Conservation (phyloP, 768 basidiomycete species). For the Lactarius akahatsu region DNA sequence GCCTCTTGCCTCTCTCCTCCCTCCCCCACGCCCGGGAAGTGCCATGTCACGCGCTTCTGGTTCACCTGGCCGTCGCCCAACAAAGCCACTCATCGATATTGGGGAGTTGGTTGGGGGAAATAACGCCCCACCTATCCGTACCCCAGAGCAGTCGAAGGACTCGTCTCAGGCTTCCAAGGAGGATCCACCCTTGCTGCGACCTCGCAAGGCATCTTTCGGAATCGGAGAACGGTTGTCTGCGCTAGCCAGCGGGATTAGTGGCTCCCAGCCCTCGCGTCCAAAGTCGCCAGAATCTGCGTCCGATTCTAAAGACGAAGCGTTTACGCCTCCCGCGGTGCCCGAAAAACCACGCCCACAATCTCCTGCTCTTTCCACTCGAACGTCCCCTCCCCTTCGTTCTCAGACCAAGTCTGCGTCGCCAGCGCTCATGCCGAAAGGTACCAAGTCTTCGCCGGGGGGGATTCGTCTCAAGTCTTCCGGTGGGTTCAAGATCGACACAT, state of each 20-base stretch:
- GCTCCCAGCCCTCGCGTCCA: conserved; percentile 17
- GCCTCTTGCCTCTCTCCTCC: conserved; percentile 61
- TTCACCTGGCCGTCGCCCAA: conserved; percentile 34
- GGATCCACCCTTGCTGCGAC: conserved; percentile 4
- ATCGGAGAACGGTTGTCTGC: conserved; percentile 26
- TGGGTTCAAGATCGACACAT: conserved; percentile 17
- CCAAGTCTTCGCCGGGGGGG: conserved; percentile 11
- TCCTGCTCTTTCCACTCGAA: conserved; percentile 19
- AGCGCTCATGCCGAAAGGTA: conserved; percentile 13
- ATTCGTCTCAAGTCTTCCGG: not conserved
- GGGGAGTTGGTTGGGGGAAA: conserved; percentile 22
- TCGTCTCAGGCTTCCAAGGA: conserved; percentile 1
- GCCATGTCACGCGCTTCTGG: conserved; percentile 38
- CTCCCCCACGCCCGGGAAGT: conserved; percentile 67
- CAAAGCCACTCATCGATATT: conserved; percentile 47
- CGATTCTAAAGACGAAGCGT: conserved; percentile 19
- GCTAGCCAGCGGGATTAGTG: conserved; percentile 19
- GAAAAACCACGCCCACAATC: conserved; percentile 27
- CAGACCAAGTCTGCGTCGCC: conserved; percentile 9
- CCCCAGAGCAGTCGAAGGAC: conserved; percentile 8
- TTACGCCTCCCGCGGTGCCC: conserved; percentile 25
- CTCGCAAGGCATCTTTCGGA: conserved; percentile 24
- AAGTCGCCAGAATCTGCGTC: conserved; percentile 10
- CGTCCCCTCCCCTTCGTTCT: conserved; percentile 8
- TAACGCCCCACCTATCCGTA: conserved; percentile 3